A percentile compares a stretch with the other conserved stretches of the same genome.
These are phyloP conservation scores for Diplosphaera chodatii DNA, from an alignment of 139 green algal genomes.

Conservation along the genomic window DNA sequence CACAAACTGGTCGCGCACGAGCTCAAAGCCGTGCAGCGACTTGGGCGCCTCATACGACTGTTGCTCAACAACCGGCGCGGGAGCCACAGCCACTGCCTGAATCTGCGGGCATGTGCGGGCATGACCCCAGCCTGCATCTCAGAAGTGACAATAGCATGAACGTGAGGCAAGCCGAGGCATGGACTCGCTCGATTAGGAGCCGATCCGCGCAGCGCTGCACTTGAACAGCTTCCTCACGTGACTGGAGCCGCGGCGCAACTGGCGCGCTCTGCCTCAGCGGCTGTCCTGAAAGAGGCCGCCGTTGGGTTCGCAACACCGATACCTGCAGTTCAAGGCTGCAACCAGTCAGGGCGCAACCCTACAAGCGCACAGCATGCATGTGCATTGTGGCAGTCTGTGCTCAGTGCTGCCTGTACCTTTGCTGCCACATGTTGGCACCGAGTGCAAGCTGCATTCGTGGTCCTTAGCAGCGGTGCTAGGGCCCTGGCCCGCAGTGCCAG, in stretches of 20 bases:
- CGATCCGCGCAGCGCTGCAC: no score
- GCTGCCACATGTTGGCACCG: neutral
- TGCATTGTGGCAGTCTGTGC: no score
- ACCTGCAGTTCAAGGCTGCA: no score
- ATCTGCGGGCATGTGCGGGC: neutral
- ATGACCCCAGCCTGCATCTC: neutral
- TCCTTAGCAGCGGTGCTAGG: neutral
- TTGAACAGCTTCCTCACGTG: no score
- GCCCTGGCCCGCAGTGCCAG: neutral
- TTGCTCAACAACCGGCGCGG: neutral
- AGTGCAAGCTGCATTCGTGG: neutral
- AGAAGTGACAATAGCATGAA: no score
- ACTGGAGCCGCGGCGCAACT: neutral
- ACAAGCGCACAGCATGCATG: no score
- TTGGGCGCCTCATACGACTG: slow-evolving; percentile 23
- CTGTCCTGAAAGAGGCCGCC: neutral
- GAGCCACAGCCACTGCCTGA: neutral
- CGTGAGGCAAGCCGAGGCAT: no score
- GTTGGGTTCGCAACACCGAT: neutral
- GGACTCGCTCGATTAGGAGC: no score
- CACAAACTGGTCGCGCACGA: slow-evolving; percentile 75
- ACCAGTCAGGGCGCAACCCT: no score
- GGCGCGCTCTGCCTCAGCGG: neutral
- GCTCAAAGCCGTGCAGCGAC: slow-evolving; percentile 74
- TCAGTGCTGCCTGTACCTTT: neutral